A percentile compares a stretch with the other conserved stretches of the same genome.
phyloP scores from a whole-genome alignment of 768 basidiomycete genomes.

The Dioszegia crocea region DNA sequence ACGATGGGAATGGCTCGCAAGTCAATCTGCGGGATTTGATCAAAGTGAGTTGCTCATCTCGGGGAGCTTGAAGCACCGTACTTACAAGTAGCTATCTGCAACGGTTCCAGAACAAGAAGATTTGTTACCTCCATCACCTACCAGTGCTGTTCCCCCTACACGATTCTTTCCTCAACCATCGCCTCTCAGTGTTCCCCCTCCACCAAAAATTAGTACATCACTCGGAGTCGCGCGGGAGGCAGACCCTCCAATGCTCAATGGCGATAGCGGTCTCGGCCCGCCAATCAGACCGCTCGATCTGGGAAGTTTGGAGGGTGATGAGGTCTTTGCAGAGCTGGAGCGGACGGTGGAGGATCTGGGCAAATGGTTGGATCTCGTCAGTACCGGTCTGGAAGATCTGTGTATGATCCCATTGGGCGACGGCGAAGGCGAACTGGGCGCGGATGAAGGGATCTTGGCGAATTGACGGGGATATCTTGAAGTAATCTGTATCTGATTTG shows the following conservation, averaged over 20 bases:
- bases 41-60: constrained; percentile 27
- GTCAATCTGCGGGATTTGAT: constrained; percentile 42
- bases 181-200: constrained; percentile 17
- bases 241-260: not conserved
- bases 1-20: constrained; percentile 17
- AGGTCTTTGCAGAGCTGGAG: constrained; percentile 66
- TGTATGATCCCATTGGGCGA: constrained; percentile 12
- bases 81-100: constrained; percentile 27
- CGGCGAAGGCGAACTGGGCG: not conserved
- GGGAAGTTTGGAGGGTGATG: constrained; percentile 57
- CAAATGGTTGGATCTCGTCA: constrained; percentile 70
- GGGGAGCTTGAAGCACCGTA: not conserved
- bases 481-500: too few relatives aligned
- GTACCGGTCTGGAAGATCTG: constrained; percentile 65
- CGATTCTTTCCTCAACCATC: constrained; percentile 43
- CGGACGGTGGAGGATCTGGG: constrained; percentile 69
- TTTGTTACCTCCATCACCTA: constrained; percentile 39
- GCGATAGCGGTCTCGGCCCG: constrained; percentile 19
- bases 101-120: constrained; percentile 38
- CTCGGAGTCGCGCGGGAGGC: not conserved
- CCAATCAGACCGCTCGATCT: constrained; percentile 68
- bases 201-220: not conserved
- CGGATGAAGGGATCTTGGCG: not conserved
- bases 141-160: constrained; percentile 21
- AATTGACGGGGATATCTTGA: not conserved